Evolutionary conservation across 163 green algal species (phyloP).

Genomic region (Scenedesmus sp.): DNA sequence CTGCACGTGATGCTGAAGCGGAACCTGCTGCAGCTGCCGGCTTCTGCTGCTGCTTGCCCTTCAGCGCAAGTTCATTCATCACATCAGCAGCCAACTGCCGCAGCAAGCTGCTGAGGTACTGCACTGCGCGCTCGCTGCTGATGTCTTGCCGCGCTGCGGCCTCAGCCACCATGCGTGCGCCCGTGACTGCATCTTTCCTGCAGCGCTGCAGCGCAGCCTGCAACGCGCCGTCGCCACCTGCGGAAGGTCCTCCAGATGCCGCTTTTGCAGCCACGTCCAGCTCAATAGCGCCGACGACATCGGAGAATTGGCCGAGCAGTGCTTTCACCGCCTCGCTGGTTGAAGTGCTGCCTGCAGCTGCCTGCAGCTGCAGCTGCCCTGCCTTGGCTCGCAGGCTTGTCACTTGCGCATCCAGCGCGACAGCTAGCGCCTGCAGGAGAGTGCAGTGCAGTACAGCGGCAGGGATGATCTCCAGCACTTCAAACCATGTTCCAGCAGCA

Average conservation of each 20-base stretch:
- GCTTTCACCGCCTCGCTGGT: conserved; percentile 1
- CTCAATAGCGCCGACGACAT: neutral
- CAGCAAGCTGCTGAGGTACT: conserved; percentile 1
- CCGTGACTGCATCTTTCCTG: neutral
- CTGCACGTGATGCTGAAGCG: neutral
- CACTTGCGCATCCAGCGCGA: neutral
- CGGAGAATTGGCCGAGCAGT: neutral
- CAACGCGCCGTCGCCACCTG: neutral
- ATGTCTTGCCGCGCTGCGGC: neutral
- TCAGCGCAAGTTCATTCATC: neutral
- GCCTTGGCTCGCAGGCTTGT: neutral
- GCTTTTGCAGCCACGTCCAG: neutral
- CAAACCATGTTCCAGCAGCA: no score
- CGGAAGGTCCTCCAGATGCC: neutral
- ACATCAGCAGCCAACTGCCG: conserved; percentile 6
- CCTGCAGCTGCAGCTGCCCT: neutral
- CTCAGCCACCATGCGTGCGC: neutral
- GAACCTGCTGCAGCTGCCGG: neutral
- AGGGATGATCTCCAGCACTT: neutral
- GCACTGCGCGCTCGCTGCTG: neutral
- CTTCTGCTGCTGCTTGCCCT: neutral
- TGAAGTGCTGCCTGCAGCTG: neutral
- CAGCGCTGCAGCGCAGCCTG: neutral
- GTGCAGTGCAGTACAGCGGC: neutral
- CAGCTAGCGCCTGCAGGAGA: neutral